A percentile compares a stretch with the other conserved stretches of the same genome.
Evolutionary conservation across 2,329 filamentous ascomycete species (phyloP).

Genomic region (Fusarium vanettenii): DNA sequence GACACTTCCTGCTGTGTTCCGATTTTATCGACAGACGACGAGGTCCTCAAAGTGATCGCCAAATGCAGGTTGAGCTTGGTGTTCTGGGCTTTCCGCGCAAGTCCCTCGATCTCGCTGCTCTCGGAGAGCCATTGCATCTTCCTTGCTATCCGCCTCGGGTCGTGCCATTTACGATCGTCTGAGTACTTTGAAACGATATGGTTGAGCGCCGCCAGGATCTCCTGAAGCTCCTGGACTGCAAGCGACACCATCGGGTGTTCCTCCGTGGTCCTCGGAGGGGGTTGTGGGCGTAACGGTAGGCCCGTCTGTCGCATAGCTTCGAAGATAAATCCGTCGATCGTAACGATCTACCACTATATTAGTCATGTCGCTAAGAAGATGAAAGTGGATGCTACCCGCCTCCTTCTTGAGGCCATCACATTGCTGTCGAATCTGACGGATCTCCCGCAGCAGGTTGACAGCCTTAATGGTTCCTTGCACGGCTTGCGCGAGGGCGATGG

Average conservation of each 20-base stretch:
- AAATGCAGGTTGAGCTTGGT: neutral
- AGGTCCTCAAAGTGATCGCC: neutral
- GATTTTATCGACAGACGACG: neutral
- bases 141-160: neutral
- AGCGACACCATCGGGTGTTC: slow-evolving; percentile 7
- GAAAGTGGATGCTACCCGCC: neutral
- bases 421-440: neutral
- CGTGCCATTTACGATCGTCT: neutral
- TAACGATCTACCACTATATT: neutral
- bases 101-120: neutral
- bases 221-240: neutral
- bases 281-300: neutral
- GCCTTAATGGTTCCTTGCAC: slow-evolving; percentile 16
- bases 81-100: slow-evolving; percentile 11
- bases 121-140: slow-evolving; percentile 26
- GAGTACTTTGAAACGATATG: neutral
- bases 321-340: slow-evolving; percentile 13
- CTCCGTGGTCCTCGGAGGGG: neutral
- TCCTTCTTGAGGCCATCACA: neutral
- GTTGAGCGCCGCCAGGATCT: neutral
- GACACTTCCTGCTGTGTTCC: slow-evolving; percentile 18
- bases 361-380: accelerated
- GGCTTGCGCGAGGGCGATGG: slow-evolving; percentile 15
- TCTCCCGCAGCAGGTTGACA: slow-evolving; percentile 11
- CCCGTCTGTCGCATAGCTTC: neutral